Percentiles rank a stretch among this genome's conserved stretches.
phyloP scores from a whole-genome alignment of 495 filamentous ascomycete species.

The Aspergillus steynii region DNA sequence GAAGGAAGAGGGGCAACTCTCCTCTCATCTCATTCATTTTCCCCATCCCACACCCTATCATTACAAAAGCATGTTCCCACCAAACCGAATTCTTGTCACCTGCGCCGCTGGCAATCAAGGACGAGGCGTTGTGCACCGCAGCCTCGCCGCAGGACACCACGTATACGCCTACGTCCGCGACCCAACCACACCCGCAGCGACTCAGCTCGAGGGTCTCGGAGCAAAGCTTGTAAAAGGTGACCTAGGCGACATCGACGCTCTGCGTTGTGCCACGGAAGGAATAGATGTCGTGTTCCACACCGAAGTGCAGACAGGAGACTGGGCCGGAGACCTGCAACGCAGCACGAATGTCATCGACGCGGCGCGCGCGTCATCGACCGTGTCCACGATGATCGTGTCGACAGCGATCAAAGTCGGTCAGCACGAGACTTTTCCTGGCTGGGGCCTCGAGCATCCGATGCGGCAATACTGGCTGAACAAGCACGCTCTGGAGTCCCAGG shows the following conservation, averaged over 20 bases:
- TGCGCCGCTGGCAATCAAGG: slow-evolving; percentile 8
- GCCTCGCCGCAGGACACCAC: not conserved
- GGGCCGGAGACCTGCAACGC: not conserved
- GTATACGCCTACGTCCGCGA: slow-evolving; percentile 5
- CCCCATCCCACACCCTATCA: too few species aligned
- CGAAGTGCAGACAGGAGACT: not conserved
- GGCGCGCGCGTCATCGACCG: not conserved
- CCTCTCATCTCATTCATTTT: too few species aligned
- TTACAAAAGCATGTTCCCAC: too few species aligned
- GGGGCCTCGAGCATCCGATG: slow-evolving; percentile 1
- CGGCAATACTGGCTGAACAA: slow-evolving; percentile 6
- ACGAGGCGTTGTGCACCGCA: not conserved
- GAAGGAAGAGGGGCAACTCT: too few species aligned
- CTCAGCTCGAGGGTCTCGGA: slow-evolving; percentile 1
- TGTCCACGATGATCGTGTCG: slow-evolving; percentile 2
- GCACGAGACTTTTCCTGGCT: slow-evolving; percentile 5
- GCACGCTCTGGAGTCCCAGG: not conserved
- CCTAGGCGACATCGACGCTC: slow-evolving; percentile 1
- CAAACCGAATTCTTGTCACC: too few species aligned
- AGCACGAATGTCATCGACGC: slow-evolving; percentile 6
- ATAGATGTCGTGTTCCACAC: slow-evolving; percentile 4
- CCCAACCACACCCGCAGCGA: slow-evolving; percentile 1
- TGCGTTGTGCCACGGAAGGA: not conserved
- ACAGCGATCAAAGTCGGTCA: slow-evolving; percentile 2
- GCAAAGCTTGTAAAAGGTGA: not conserved